Conservation (phyloP, 371 early-diverging fungal species). For the Antonospora locustae region DNA sequence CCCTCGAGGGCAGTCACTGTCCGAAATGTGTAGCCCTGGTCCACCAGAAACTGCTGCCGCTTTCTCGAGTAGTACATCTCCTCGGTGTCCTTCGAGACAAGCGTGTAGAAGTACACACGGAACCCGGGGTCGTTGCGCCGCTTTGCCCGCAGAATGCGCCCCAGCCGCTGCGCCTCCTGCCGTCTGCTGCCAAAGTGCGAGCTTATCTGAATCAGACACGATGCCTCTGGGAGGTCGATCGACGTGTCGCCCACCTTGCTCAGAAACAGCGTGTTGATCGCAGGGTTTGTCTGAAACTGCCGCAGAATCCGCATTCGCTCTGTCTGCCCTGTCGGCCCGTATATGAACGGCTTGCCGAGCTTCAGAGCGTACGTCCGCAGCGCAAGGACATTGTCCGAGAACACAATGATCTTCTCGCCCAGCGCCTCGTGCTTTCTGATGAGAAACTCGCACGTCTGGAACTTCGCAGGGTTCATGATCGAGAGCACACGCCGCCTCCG, state of each 20-base stretch:
- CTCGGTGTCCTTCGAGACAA: constrained; percentile 90
- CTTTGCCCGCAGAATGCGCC: constrained; percentile 83
- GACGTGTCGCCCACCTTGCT: constrained; percentile 98
- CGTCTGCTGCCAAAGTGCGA: constrained; percentile 94
- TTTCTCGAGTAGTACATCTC: constrained; percentile 96
- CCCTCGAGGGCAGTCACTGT: constrained; percentile 57
- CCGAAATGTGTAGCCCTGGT: constrained; percentile 97
- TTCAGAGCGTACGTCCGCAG: constrained; percentile 77
- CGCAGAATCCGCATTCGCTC: constrained; percentile 84
- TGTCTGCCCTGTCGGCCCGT: constrained; percentile 79
- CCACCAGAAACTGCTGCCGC: constrained; percentile 91
- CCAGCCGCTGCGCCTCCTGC: constrained; percentile 95
- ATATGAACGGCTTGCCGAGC: constrained; percentile 77
- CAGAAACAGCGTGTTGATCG: constrained; percentile 81
- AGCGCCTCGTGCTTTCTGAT: constrained; percentile 79
- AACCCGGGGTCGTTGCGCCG: constrained; percentile 77
- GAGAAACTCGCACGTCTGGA: constrained; percentile 87
- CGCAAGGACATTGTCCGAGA: constrained; percentile 93
- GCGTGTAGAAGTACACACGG: constrained; percentile 89
- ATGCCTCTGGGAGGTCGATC: constrained; percentile 96
- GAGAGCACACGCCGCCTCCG: constrained; percentile 66
- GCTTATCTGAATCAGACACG: constrained; percentile 89
- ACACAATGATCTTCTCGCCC: constrained; percentile 97
- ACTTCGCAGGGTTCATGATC: constrained; percentile 93
- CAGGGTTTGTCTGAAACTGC: constrained; percentile 81